A percentile compares a stretch with the other conserved stretches of the same genome.
Evolutionary conservation across 2,329 filamentous ascomycete species (phyloP).

Genomic region (Nakataea oryzae): DNA sequence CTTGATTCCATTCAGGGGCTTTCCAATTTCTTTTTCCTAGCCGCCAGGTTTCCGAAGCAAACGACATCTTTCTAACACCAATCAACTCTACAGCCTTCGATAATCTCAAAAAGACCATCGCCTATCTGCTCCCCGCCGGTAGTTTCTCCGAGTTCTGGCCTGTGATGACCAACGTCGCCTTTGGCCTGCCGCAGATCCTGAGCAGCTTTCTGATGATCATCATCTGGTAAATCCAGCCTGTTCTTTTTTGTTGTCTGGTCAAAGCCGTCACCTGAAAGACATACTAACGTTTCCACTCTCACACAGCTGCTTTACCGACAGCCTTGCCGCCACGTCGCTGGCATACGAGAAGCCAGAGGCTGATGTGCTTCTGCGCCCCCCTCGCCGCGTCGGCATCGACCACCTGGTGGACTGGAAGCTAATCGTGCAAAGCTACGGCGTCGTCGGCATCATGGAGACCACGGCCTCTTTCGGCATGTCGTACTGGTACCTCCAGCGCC

Average conservation of each 20-base stretch:
- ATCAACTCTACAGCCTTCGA: conserved; percentile 46
- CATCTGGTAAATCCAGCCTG: conserved; percentile 34
- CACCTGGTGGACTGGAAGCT: conserved; percentile 65
- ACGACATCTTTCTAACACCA: not conserved
- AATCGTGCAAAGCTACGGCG: conserved; percentile 61
- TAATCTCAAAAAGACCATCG: conserved; percentile 67
- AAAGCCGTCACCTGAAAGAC: conserved; percentile 15
- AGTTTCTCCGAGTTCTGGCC: conserved; percentile 70
- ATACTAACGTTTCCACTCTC: not conserved
- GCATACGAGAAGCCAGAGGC: conserved; percentile 71
- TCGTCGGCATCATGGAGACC: conserved; percentile 57
- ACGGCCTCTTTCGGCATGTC: conserved; percentile 51
- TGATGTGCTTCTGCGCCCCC: conserved; percentile 59
- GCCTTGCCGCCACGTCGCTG: conserved; percentile 59
- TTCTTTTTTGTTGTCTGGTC: not conserved
- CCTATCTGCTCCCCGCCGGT: conserved; percentile 65
- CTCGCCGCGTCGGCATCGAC: conserved; percentile 58
- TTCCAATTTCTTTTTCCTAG: too few relatives aligned
- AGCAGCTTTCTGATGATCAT: conserved; percentile 65
- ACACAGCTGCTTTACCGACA: conserved; percentile 63
- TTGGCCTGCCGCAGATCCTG: conserved; percentile 63
- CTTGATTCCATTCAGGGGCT: too few relatives aligned
- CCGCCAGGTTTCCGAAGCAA: not conserved
- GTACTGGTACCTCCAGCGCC: conserved; percentile 53
- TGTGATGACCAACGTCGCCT: conserved; percentile 60